These are phyloP conservation scores for Penicillium brevicompactum DNA, from an alignment of 2,329 filamentous ascomycete genomes.

Conservation along the genomic window DNA sequence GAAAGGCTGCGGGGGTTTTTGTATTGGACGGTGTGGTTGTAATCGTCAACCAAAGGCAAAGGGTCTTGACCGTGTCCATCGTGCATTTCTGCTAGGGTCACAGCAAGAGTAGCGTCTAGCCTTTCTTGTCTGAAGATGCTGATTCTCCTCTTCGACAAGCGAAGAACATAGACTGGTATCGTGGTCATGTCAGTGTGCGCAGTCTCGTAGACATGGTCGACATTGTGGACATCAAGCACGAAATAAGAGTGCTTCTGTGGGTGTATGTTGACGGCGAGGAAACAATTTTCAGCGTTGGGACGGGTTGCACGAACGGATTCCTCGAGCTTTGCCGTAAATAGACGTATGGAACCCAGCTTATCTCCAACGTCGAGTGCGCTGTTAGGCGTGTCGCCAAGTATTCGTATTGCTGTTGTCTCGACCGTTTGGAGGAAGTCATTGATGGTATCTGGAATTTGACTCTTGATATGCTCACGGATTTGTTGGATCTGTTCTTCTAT, in stretches of 20 bases:
- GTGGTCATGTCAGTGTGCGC: conserved; percentile 8
- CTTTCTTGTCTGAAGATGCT: conserved; percentile 2
- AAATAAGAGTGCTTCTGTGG: conserved; percentile 16
- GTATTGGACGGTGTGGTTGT: neutral
- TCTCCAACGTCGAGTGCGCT: conserved; percentile 2
- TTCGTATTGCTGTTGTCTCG: neutral
- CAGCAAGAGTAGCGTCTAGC: conserved; percentile 9
- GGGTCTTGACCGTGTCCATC: conserved; percentile 14
- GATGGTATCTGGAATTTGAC: too few relatives aligned
- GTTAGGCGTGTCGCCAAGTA: conserved; percentile 21
- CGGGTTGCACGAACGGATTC: neutral
- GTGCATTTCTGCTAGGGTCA: conserved; percentile 10
- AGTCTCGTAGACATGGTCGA: conserved; percentile 15
- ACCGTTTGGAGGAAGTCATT: neutral
- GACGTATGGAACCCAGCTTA: conserved; percentile 3
- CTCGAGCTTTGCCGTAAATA: conserved; percentile 2
- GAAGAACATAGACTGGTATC: conserved; percentile 16
- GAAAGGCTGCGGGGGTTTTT: neutral
- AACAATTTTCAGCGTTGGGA: neutral
- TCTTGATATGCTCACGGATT: too few relatives aligned
- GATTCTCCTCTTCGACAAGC: conserved; percentile 6
- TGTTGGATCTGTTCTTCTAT: too few relatives aligned
- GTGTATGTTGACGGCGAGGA: neutral
- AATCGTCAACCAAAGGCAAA: conserved; percentile 18
- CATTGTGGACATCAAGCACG: conserved; percentile 16